A percentile compares a stretch with the other conserved stretches of the same genome.
Conservation (phyloP, 768 basidiomycete genomes). For the Trametes coccinea region DNA sequence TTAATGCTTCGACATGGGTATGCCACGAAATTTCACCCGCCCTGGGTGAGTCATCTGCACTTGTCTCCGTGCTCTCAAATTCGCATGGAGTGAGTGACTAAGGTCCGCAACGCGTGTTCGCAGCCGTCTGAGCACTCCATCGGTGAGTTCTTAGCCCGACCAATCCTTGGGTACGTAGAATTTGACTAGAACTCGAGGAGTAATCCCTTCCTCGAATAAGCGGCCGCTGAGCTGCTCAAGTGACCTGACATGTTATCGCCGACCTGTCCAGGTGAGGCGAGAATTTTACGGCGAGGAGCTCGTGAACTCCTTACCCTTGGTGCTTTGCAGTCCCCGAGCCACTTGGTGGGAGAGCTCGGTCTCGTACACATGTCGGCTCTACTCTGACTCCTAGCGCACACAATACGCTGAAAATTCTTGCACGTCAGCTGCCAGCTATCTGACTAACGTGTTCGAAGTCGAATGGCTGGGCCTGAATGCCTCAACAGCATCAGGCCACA, state of each 20-base stretch:
- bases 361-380: neutral
- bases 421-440: neutral
- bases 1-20: too few relatives aligned
- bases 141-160: constrained; percentile 4
- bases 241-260: neutral
- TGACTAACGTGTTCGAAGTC: constrained; percentile 1
- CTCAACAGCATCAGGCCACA: neutral
- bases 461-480: neutral
- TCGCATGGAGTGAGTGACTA: neutral
- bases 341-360: constrained; percentile 1
- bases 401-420: neutral
- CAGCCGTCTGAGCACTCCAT: constrained; percentile 1
- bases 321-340: neutral
- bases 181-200: neutral
- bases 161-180: neutral
- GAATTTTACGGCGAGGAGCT: neutral
- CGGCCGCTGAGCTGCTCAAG: neutral
- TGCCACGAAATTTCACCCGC: neutral
- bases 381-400: neutral
- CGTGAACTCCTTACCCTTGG: constrained; percentile 5
- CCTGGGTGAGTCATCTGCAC: neutral
- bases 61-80: neutral
- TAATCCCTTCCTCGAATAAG: neutral
- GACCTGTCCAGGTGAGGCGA: neutral
- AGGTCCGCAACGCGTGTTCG: neutral